Conservation (phyloP, 345 rosid species). For the Durio zibethinus region DNA sequence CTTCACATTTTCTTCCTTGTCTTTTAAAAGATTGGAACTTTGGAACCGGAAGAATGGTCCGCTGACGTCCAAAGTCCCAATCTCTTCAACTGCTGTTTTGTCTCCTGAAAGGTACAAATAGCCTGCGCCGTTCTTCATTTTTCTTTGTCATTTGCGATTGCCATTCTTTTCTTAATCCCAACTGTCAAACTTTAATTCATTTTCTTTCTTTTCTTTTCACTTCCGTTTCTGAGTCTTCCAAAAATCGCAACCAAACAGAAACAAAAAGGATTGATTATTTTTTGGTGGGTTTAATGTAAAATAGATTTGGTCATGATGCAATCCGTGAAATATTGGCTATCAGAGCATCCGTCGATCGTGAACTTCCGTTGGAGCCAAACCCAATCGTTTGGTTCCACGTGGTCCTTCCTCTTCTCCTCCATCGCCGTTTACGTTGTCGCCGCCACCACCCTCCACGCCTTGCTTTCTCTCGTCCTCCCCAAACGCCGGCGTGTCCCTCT, state of each 20-base stretch:
- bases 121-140: not conserved
- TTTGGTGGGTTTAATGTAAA: not conserved
- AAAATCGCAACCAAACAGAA: not conserved
- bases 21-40: not conserved
- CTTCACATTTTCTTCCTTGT: not conserved
- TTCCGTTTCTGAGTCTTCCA: no score
- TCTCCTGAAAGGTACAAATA: not conserved
- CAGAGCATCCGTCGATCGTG: constrained; percentile 76
- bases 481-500: constrained; percentile 46
- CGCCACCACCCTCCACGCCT: constrained; percentile 50
- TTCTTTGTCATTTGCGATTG: not conserved
- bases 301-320: not conserved
- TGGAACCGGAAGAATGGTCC: not conserved
- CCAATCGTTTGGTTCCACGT: constrained; percentile 86
- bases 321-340: constrained; percentile 40
- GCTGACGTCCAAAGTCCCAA: not conserved
- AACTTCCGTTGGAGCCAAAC: constrained; percentile 83
- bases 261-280: no score
- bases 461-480: constrained; percentile 34
- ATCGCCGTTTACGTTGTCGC: constrained; percentile 48
- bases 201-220: not conserved
- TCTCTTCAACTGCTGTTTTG: not conserved
- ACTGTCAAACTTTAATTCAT: not conserved
- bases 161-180: not conserved
- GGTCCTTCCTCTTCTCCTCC: constrained; percentile 70